Base-by-base conservation (phyloP, 129 eudicot species). In the Rutidosis leptorrhynchoides region DNA sequence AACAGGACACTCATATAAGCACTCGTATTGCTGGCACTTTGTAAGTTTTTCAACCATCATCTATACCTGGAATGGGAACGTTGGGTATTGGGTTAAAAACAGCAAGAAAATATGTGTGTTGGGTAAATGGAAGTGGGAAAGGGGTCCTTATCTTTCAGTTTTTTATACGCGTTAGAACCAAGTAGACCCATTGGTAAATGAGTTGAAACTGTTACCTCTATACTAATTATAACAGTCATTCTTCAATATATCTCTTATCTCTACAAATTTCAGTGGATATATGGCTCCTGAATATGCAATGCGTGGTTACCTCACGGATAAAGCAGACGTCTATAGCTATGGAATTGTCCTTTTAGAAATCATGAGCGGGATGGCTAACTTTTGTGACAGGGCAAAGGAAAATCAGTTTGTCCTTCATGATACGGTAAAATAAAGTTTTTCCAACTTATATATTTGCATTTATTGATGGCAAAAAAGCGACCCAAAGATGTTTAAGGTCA, bases 281-380 rank as follows among this genome's bases (percentile, higher is more conserved):
- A 88, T 88, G 91, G 91, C 96, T 17, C 96, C 96, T 7, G 96
- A 88, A 80, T 88, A 88, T 58, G 96, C 96, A 8, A 35, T 85
- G 81, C 70, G 84, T 65, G 96, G 96, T 57, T 75, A 88, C 78
- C 80, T 88, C 49, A 84, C 92, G 9, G 82, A 80, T 66, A 88
- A 88, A 82, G 96, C 90, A 32, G 92, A 88, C 58, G 96, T 88
- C 2, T 88, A 88, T 71, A 88, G 96, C 59, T 88, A 72, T 55
- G 92, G 96, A 55, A 70, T 88, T 33, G 84, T 88, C 16, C 72
- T 69, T 5, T 48, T 88, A 32, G 96, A 88, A 74, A 79, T 85
- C 7, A 82, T 84, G 14, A 73, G 86, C 52, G 96, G 96, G 11
- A 82, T 68, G 49, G 74, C 80, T 53, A 88, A 85, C 75, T 74